Evolutionary conservation across 192 early-diverging fungal species (phyloP).

Genomic region (Coemansia sp.): DNA sequence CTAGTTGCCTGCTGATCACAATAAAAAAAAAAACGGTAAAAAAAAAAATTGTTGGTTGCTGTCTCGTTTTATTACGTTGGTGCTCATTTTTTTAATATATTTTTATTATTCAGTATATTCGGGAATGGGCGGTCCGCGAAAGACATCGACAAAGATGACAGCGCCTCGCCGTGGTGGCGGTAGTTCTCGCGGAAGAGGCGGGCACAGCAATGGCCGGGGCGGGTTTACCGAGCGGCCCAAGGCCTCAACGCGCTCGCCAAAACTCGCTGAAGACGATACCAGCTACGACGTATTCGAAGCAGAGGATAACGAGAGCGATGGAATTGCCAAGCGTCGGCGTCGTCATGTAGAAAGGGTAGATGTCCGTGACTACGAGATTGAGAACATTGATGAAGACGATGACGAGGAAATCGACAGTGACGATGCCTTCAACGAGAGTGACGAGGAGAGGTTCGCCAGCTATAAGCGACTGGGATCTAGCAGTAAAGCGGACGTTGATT

Average conservation of each 20-base stretch:
- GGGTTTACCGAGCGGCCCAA: not conserved
- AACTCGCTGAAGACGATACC: not conserved
- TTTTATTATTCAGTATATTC: not conserved
- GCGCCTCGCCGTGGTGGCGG: conserved; percentile 10
- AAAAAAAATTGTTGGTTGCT: not conserved
- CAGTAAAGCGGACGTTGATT: conserved; percentile 23
- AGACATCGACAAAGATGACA: conserved; percentile 13
- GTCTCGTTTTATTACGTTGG: not conserved
- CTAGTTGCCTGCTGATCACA: not conserved
- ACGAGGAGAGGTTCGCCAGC: conserved; percentile 81
- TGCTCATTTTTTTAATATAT: not conserved
- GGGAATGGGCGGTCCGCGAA: conserved; percentile 23
- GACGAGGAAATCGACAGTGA: conserved; percentile 96
- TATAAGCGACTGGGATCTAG: conserved; percentile 50
- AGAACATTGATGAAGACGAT: conserved; percentile 81
- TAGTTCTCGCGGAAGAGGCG: not conserved
- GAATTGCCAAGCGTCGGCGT: conserved; percentile 16
- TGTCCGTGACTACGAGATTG: conserved; percentile 67
- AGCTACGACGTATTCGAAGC: conserved; percentile 22
- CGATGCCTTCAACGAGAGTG: conserved; percentile 83
- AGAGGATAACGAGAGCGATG: conserved; percentile 8
- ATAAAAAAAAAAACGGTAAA: not conserved
- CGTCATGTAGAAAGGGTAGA: conserved; percentile 31
- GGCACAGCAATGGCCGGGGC: not conserved
- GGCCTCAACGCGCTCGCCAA: not conserved